phyloP scores from a whole-genome alignment of 2,329 filamentous ascomycete genomes.

The Teratosphaeriaceae sp. region DNA sequence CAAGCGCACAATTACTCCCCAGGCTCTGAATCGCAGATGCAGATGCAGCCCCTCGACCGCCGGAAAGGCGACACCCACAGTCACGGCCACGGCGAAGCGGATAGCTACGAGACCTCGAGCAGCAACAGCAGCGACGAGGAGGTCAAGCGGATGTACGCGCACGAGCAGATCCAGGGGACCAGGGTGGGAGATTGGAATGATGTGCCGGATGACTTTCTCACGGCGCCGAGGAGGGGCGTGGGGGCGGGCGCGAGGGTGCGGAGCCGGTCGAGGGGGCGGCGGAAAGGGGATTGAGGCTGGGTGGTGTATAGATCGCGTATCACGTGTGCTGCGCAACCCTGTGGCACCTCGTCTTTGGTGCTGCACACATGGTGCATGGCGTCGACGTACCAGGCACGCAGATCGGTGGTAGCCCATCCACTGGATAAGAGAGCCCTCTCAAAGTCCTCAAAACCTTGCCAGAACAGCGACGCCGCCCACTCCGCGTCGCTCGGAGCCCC shows the following conservation, averaged over 20 bases:
- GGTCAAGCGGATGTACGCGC: conserved; percentile 9
- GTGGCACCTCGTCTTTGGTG: no score
- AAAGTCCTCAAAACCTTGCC: no score
- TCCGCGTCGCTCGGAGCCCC: no score
- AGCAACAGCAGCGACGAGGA: conserved; percentile 19
- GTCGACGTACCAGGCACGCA: no score
- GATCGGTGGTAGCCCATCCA: no score
- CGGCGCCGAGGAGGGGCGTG: conserved; percentile 14
- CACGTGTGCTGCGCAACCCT: no score
- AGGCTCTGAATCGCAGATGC: conserved; percentile 34
- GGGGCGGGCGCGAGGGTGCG: no score
- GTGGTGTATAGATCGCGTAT: no score
- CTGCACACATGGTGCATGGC: no score
- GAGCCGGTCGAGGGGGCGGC: conserved; percentile 23
- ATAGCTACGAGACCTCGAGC: conserved; percentile 21
- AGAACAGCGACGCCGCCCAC: no score
- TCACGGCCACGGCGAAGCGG: conserved; percentile 19
- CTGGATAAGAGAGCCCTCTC: no score
- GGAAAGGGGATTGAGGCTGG: conserved; percentile 28
- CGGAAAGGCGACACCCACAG: conserved; percentile 31
- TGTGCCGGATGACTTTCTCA: conserved; percentile 40
- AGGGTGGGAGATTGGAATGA: conserved; percentile 45
- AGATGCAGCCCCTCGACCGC: conserved; percentile 36
- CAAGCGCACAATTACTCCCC: conserved; percentile 19
- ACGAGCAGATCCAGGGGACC: conserved; percentile 15